A percentile compares a stretch with the other conserved stretches of the same genome.
Conservation (phyloP, 2,329 filamentous ascomycete species). For the Epichloe glyceriae region DNA sequence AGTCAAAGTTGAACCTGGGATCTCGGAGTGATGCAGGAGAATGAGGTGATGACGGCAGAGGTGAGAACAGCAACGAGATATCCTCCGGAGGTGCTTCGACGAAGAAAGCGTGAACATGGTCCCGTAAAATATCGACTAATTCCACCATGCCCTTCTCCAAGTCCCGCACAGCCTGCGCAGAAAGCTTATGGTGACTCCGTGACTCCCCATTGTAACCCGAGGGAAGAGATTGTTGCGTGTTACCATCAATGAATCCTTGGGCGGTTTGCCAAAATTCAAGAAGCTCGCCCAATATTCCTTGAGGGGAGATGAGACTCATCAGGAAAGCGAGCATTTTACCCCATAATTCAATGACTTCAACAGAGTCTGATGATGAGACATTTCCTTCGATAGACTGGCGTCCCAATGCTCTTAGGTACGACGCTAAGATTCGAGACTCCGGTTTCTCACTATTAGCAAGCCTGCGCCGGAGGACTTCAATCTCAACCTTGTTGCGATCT, state of each 20-base stretch:
- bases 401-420: conserved; percentile 61
- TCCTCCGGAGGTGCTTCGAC: conserved; percentile 81
- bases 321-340: conserved; percentile 72
- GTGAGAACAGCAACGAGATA: conserved; percentile 75
- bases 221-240: conserved; percentile 67
- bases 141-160: conserved; percentile 69
- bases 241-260: conserved; percentile 79
- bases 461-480: conserved; percentile 76
- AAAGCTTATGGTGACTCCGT: conserved; percentile 66
- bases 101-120: conserved; percentile 72
- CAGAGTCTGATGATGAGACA: conserved; percentile 56
- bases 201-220: conserved; percentile 73
- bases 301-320: conserved; percentile 58
- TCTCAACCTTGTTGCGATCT: conserved; percentile 80
- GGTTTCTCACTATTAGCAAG: conserved; percentile 65
- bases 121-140: conserved; percentile 70
- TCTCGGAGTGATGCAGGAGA: conserved; percentile 48
- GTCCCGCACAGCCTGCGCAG: conserved; percentile 54
- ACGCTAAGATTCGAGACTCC: conserved; percentile 52
- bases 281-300: conserved; percentile 77
- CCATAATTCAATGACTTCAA: conserved; percentile 82
- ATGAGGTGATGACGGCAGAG: conserved; percentile 55
- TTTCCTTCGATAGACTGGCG: conserved; percentile 52
- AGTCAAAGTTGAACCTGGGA: conserved; percentile 68
- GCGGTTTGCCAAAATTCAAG: conserved; percentile 90